Base-by-base conservation (phyloP, 805 yeast species). In the Yamadazyma philogaea region DNA sequence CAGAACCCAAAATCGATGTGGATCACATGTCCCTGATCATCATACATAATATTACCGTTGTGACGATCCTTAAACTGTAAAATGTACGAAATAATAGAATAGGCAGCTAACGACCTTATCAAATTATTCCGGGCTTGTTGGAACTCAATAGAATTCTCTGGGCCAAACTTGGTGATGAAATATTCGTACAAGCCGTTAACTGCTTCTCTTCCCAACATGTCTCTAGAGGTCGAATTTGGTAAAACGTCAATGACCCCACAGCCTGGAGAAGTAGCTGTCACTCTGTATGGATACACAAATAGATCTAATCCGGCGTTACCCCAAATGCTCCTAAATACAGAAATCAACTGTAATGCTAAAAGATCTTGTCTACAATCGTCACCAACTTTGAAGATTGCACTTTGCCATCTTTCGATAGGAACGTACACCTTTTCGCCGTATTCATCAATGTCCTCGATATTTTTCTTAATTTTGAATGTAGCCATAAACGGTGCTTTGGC, bases 401-500 rank as follows among this genome's bases (percentile, higher is more conserved):
- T 82, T 58, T 89, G 89, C 95, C 95, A 85, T 50, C 74, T 78
- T 39, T 86, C 91, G 38, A 78, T 60, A 4, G 75, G 72, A 5
- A 57, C 50, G n/a, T 49, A 51, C 21, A 56, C 57, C 16, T 48
- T 47, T 14, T 61, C 56, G 1, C 70, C 71, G n/a, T 41, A 34
- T 43, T 70, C 73, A 34, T 74, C 75, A 11, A 64, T 52, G n/a
- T 68, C 71, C 12, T 64, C 63, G 14, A 76, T 71, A 4, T 78
- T 77, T 52, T 80, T 82, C 36, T 77, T 75, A 52, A 93, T 89
- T 63, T 81, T 85, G 72, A 93, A 93, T 1, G 95, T 84, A 0
- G 99, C 99, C 90, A 93, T 77, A 60, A 89, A 93, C 30, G 99
- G 99, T 0, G 99, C 98, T 61, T 93, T 93, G 11, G 99, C 99